Percentiles rank a stretch among this genome's conserved stretches.
Conservation (phyloP, 345 rosid genomes). For the Dipteronia sinensis region DNA sequence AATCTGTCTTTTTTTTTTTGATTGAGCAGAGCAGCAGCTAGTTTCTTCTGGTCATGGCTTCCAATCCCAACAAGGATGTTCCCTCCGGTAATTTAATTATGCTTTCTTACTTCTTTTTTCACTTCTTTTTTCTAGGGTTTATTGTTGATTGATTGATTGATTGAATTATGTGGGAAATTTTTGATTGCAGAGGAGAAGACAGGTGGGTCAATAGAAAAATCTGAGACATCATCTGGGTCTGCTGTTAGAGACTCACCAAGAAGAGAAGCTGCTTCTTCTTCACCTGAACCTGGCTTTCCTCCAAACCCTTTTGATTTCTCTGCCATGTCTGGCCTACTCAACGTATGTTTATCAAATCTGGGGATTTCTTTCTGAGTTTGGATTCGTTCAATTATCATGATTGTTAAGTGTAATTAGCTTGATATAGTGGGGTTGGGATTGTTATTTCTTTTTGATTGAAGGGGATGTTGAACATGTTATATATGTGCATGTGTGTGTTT, state of each 20-base stretch:
- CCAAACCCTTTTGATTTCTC: slow-evolving; percentile 94
- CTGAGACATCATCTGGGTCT: slow-evolving; percentile 57
- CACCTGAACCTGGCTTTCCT: slow-evolving; percentile 37
- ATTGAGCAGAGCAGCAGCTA: slow-evolving; percentile 23
- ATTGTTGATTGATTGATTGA: background rate
- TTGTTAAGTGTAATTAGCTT: background rate
- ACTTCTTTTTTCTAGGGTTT: background rate
- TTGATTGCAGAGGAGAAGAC: slow-evolving; percentile 55
- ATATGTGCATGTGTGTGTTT: background rate
- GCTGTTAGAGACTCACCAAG: slow-evolving; percentile 38
- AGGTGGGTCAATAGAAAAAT: slow-evolving; percentile 30
- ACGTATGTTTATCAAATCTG: slow-evolving; percentile 42
- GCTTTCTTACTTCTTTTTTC: background rate
- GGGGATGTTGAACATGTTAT: background rate
- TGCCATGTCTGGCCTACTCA: slow-evolving; percentile 75
- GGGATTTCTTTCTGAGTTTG: background rate
- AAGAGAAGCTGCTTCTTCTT: slow-evolving; percentile 36
- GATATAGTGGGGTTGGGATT: background rate
- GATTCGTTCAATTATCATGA: background rate
- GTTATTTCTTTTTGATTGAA: background rate
- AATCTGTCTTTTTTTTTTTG: background rate
- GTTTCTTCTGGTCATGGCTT: slow-evolving; percentile 52
- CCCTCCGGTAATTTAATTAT: slow-evolving; percentile 49
- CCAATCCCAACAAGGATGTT: slow-evolving; percentile 53
- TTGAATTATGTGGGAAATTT: background rate